Conservation (phyloP, 495 filamentous ascomycete species). For the Zalerion maritima region DNA sequence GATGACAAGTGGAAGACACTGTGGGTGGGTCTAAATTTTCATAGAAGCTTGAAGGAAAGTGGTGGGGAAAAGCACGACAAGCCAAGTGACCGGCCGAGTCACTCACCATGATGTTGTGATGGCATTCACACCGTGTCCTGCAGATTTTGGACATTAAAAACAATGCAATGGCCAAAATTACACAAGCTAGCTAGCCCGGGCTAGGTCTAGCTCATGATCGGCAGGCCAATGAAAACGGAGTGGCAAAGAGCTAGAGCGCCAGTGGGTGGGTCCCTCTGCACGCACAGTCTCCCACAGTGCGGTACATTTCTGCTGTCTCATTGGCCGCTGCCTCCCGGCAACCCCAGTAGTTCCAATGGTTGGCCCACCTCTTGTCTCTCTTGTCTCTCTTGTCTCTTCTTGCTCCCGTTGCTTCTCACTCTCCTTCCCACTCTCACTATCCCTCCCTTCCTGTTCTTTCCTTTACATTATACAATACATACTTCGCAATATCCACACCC, state of each 20-base stretch:
- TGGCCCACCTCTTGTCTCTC: constrained; percentile 13
- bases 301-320: neutral
- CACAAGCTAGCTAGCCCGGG: constrained; percentile 12
- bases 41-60: too few relatives aligned
- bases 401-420: too few relatives aligned
- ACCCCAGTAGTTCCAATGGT: constrained; percentile 5
- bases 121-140: too few relatives aligned
- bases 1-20: too few relatives aligned
- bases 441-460: constrained; percentile 23
- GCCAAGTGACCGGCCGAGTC: too few relatives aligned
- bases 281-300: neutral
- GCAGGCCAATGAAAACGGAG: constrained; percentile 11
- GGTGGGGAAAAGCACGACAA: too few relatives aligned
- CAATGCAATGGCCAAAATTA: constrained; percentile 20
- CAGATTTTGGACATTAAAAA: too few relatives aligned
- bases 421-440: constrained; percentile 17
- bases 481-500: too few relatives aligned
- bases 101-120: too few relatives aligned
- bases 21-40: too few relatives aligned
- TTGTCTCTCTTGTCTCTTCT: too few relatives aligned
- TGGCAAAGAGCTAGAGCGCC: constrained; percentile 3
- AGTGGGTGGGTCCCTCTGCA: too few relatives aligned
- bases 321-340: neutral
- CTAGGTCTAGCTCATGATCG: constrained; percentile 6
- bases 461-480: constrained; percentile 23